These are phyloP conservation scores for Alternaria postmessia DNA, from an alignment of 2,329 filamentous ascomycete species.

Conservation along the genomic window DNA sequence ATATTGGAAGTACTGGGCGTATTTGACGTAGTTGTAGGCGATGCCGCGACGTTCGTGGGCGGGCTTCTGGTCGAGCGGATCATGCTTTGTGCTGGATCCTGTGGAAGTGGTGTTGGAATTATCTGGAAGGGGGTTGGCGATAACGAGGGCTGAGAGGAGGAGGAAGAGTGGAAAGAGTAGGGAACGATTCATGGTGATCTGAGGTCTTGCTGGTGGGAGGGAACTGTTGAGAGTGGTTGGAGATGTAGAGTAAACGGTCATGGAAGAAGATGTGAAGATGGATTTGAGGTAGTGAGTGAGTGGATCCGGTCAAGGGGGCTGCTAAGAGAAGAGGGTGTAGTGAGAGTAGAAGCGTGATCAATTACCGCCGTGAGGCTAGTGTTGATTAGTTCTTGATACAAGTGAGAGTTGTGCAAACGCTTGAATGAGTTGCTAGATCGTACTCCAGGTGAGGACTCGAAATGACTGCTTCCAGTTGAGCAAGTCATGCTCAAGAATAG, in stretches of 20 bases:
- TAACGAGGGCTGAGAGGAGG: neutral
- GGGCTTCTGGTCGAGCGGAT: conserved; percentile 49
- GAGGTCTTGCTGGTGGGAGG: neutral
- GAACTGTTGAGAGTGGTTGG: neutral
- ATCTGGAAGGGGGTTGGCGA: neutral
- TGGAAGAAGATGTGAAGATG: neutral
- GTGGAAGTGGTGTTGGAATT: neutral
- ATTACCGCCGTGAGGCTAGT: neutral
- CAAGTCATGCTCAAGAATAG: neutral
- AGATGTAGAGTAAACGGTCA: neutral
- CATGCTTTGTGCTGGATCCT: neutral
- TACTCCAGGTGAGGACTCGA: neutral
- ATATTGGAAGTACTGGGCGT: conserved; percentile 60
- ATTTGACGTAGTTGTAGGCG: conserved; percentile 67
- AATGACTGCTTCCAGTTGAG: neutral
- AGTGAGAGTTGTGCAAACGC: neutral
- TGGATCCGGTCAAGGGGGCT: neutral
- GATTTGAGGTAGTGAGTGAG: neutral
- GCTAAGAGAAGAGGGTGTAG: neutral
- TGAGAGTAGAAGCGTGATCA: neutral
- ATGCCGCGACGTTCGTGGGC: conserved; percentile 62
- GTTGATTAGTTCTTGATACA: neutral
- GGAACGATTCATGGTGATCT: neutral
- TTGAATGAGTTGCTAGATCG: neutral
- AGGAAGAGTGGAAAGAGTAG: neutral